Evolutionary conservation across 1,284 basidiomycete species (phyloP), one percentile per base, ranked within the genome.

Genomic region (Athelia sp.): DNA sequence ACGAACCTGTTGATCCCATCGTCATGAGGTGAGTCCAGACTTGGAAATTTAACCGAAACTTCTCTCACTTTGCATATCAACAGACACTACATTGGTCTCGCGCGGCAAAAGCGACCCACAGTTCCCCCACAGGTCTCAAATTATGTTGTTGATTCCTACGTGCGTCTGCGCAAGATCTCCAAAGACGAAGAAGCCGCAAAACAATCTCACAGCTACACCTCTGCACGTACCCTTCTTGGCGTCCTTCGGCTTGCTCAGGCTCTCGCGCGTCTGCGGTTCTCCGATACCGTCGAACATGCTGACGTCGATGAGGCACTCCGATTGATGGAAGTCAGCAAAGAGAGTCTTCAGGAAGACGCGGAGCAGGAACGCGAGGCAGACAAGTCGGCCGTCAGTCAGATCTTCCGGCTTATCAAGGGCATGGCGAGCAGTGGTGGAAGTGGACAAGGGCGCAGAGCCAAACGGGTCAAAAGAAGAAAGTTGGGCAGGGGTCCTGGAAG

Each of bases 251-350:
- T 99, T 17, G 82, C 94, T 0, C 97, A 99, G 67, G 95, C 96
- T 0, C 84, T 98, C 21, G 95, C 97, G 0, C 85, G 97, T 8
- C 75, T 99, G 32, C 83, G 96, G 19, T 91, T 89, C 70, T 82
- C 90, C 45, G 81, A 87, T 58, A 69, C 71, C 8, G 97, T 99
- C 23, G 84, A 85, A 46, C 81, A 86, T 52, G 78, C 81, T 47
- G 97, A 99, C 63, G 95, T 99, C 3, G 94, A 99, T 64, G 97
- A 99, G 71, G 97, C 97, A 1, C 73, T 99, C 51, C 84, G 97
- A 31, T 73, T 99, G 54, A 98, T 99, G 91, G 93, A 96, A 56
- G 93, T 92, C 54, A 93, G 89, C 70, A 99, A 99, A 69, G 89
- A 91, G 58, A 90, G 84, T 59, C 72, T 99, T 57, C 77, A 84